Percentiles rank a stretch among this genome's conserved stretches.
These are phyloP conservation scores for Colletotrichum higginsianum DNA, from an alignment of 2,329 filamentous ascomycete species.

Conservation along the genomic window DNA sequence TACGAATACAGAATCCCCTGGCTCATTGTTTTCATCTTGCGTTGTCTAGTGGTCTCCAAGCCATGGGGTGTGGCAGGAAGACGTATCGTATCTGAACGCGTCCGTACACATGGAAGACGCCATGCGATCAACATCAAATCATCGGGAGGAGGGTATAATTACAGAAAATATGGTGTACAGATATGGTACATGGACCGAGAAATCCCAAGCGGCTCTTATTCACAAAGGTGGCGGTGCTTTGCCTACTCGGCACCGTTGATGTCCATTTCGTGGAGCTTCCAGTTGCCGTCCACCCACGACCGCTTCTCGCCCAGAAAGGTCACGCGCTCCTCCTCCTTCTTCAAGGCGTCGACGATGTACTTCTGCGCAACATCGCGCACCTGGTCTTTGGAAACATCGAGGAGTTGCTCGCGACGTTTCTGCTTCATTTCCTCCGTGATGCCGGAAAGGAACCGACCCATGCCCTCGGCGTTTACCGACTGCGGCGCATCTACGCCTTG, in stretches of 20 bases:
- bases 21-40: slow-evolving; percentile 65
- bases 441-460: slow-evolving; percentile 87
- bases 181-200: slow-evolving; percentile 24
- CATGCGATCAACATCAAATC: not conserved
- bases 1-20: slow-evolving; percentile 20
- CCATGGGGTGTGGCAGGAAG: slow-evolving; percentile 68
- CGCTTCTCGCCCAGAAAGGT: slow-evolving; percentile 88
- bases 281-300: slow-evolving; percentile 80
- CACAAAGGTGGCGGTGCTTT: not conserved
- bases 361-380: slow-evolving; percentile 86
- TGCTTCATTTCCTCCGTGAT: slow-evolving; percentile 93
- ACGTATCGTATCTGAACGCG: slow-evolving; percentile 78
- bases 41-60: slow-evolving; percentile 73
- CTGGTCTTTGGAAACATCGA: slow-evolving; percentile 87
- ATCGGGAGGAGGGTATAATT: slow-evolving; percentile 43
- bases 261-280: slow-evolving; percentile 85
- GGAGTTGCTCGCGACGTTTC: slow-evolving; percentile 82
- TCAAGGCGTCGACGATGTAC: slow-evolving; percentile 80
- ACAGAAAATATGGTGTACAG: slow-evolving; percentile 35
- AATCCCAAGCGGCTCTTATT: not conserved
- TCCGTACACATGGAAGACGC: slow-evolving; percentile 44
- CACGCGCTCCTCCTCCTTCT: slow-evolving; percentile 72
- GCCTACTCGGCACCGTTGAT: slow-evolving; percentile 61
- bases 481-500: slow-evolving; percentile 91
- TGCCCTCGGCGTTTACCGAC: slow-evolving; percentile 89